Percentiles rank a stretch among this genome's conserved stretches.
phyloP scores from a whole-genome alignment of 306 rosid genomes.

The Quercus gilva region DNA sequence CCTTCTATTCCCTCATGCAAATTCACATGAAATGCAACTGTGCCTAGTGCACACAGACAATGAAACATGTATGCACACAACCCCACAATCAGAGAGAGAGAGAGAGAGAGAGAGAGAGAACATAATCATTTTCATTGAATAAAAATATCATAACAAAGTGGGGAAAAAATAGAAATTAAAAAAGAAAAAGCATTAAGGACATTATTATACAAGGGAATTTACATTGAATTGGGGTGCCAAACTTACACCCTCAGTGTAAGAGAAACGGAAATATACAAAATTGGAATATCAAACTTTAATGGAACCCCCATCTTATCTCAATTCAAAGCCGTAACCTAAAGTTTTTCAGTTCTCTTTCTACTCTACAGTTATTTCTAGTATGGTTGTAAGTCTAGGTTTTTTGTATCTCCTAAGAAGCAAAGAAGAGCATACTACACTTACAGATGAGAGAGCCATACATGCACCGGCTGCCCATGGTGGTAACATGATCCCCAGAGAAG shows the following conservation, averaged over 20 bases:
- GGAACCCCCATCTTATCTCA: constrained; percentile 31
- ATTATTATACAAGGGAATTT: constrained; percentile 32
- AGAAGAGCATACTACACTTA: constrained; percentile 91
- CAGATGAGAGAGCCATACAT: constrained; percentile 96
- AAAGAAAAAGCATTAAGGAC: not conserved
- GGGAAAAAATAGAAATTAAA: not conserved
- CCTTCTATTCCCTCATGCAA: too few relatives aligned
- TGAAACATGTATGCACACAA: too few relatives aligned
- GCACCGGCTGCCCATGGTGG: constrained; percentile 99
- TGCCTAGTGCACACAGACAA: too few relatives aligned
- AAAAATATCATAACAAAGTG: not conserved
- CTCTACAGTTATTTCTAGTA: constrained; percentile 84
- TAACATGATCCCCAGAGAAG: constrained; percentile 66
- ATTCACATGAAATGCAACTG: too few relatives aligned
- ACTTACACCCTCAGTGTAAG: constrained; percentile 34
- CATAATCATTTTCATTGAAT: not conserved
- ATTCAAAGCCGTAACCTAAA: constrained; percentile 17
- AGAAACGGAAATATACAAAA: constrained; percentile 37
- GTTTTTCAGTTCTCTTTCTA: constrained; percentile 32
- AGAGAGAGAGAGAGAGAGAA: not conserved
- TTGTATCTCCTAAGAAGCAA: constrained; percentile 78
- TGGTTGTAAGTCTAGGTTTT: constrained; percentile 75
- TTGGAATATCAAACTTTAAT: constrained; percentile 28
- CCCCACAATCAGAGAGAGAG: not conserved
- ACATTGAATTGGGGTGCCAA: constrained; percentile 44